A percentile compares a stretch with the other conserved stretches of the same genome.
These are phyloP conservation scores for Alternaria triticimaculans DNA, from an alignment of 2,329 filamentous ascomycete species.

Conservation along the genomic window DNA sequence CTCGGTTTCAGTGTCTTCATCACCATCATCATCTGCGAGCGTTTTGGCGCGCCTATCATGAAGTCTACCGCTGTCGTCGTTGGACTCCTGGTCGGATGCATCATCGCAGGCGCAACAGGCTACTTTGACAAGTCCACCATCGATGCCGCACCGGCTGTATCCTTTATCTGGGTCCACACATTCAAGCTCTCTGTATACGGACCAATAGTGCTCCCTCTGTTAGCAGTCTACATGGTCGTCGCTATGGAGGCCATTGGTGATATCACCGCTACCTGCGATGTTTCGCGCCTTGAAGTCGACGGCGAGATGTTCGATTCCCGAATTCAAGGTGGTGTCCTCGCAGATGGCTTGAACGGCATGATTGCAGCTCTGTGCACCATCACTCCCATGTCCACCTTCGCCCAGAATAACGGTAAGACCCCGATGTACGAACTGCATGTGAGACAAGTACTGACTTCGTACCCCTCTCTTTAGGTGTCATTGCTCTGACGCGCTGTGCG, in stretches of 20 bases:
- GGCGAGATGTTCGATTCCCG: conserved; percentile 75
- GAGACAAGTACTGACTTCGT: no score
- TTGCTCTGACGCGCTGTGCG: conserved; percentile 80
- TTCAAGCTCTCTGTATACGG: conserved; percentile 76
- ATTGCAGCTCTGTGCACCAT: conserved; percentile 79
- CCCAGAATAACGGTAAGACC: no score
- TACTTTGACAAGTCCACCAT: conserved; percentile 81
- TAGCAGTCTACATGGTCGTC: conserved; percentile 70
- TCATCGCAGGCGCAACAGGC: conserved; percentile 77
- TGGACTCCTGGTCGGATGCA: conserved; percentile 76
- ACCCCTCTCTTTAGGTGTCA: conserved; percentile 42
- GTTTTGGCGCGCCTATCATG: conserved; percentile 84
- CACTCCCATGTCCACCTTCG: conserved; percentile 65
- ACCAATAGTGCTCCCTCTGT: conserved; percentile 73
- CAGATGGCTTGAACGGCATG: conserved; percentile 78
- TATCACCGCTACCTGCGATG: conserved; percentile 82
- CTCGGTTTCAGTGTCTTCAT: conserved; percentile 82
- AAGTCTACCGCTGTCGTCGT: conserved; percentile 79
- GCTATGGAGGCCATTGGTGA: conserved; percentile 82
- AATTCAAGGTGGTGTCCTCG: conserved; percentile 79
- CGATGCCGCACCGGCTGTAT: conserved; percentile 71
- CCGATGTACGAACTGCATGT: no score
- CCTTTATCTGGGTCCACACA: conserved; percentile 81
- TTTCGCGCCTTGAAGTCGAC: conserved; percentile 76
- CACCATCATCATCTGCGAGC: conserved; percentile 80